A percentile compares a stretch with the other conserved stretches of the same genome.
Evolutionary conservation across 371 early-diverging fungal species (phyloP).

Genomic region (Syncephalis plumigaleata): DNA sequence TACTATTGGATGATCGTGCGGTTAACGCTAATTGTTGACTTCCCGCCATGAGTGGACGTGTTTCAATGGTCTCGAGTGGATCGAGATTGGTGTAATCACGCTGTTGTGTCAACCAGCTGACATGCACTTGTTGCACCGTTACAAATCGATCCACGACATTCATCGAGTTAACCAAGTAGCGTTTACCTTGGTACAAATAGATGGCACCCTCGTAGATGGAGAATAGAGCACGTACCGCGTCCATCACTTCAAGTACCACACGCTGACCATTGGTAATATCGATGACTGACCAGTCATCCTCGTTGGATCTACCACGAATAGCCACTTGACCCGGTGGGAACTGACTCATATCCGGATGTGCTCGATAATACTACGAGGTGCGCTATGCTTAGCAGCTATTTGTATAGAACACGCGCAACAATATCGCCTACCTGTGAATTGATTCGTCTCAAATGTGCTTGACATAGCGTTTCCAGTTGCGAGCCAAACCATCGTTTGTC

Average conservation of each 20-base stretch:
- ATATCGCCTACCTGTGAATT: constrained; percentile 7
- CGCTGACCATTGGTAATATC: constrained; percentile 23
- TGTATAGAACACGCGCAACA: background rate
- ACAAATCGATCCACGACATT: constrained; percentile 25
- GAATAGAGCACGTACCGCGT: constrained; percentile 29
- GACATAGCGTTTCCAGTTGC: constrained; percentile 8
- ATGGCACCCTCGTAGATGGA: constrained; percentile 41
- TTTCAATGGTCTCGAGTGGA: constrained; percentile 12
- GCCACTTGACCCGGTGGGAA: too few species aligned
- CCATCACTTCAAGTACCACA: constrained; percentile 29
- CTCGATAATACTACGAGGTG: too few species aligned
- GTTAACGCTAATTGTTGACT: too few species aligned
- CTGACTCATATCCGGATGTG: too few species aligned
- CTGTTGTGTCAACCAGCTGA: constrained; percentile 30
- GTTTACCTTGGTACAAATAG: constrained; percentile 33
- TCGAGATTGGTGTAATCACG: constrained; percentile 32
- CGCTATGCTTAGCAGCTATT: too few species aligned
- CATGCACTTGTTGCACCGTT: constrained; percentile 20
- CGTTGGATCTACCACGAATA: constrained; percentile 8
- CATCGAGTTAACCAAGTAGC: constrained; percentile 32
- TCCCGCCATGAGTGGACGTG: too few species aligned
- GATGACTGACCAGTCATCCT: constrained; percentile 28
- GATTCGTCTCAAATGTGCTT: constrained; percentile 12
- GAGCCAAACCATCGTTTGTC: constrained; percentile 24
- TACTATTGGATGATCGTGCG: too few species aligned